Conservation (phyloP, 2,329 filamentous ascomycete genomes). For the Beauveria australis region DNA sequence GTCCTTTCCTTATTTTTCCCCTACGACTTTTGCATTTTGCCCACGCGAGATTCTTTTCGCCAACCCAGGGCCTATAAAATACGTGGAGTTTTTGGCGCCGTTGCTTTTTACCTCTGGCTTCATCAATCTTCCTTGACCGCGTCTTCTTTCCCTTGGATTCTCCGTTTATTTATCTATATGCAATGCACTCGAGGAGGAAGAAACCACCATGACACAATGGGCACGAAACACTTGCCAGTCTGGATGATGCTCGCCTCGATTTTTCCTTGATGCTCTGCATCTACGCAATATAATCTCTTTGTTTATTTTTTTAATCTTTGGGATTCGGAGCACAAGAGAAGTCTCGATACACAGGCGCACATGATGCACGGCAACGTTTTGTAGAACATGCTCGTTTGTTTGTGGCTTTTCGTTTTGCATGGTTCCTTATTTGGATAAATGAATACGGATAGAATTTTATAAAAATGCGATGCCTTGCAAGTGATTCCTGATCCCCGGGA, state of each 20-base stretch:
- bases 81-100: background rate
- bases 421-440: conserved; percentile 6
- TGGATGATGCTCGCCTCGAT: background rate
- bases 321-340: background rate
- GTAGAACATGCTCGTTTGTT: background rate
- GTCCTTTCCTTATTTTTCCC: background rate
- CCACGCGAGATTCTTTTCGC: background rate
- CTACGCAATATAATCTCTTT: background rate
- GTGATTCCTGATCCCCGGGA: too few species aligned
- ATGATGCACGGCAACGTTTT: background rate
- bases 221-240: background rate
- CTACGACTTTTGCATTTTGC: background rate
- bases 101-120: background rate
- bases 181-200: background rate
- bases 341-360: background rate
- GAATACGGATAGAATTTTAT: too few species aligned
- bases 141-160: background rate
- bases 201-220: background rate
- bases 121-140: background rate
- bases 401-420: background rate
- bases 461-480: too few species aligned
- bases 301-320: background rate
- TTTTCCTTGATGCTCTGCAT: background rate
- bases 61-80: background rate
- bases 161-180: background rate